phyloP scores from a whole-genome alignment of 2,329 filamentous ascomycete genomes.

The Fusarium nodosum region DNA sequence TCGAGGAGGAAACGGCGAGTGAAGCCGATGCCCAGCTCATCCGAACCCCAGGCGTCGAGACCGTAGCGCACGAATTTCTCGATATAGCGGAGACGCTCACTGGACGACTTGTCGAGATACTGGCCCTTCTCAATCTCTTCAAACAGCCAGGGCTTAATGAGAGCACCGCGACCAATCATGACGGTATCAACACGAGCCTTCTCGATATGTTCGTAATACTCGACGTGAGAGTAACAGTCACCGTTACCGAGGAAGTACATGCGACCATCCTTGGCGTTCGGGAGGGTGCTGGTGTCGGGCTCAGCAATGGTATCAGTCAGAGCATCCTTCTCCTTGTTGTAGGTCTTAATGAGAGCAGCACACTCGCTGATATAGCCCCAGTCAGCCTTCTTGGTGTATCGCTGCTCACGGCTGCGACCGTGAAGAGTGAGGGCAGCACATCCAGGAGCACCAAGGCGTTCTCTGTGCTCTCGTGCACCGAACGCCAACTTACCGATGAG shows the following conservation, averaged over 20 bases:
- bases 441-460: conserved; percentile 80
- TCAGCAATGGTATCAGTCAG: conserved; percentile 83
- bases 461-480: conserved; percentile 79
- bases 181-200: conserved; percentile 89
- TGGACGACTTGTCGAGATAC: conserved; percentile 94
- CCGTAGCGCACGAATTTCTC: conserved; percentile 93
- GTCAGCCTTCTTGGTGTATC: conserved; percentile 92
- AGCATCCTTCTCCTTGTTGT: conserved; percentile 76
- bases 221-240: conserved; percentile 92
- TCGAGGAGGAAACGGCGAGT: conserved; percentile 94
- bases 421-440: conserved; percentile 97
- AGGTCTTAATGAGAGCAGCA: conserved; percentile 82
- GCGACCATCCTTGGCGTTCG: conserved; percentile 74
- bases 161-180: conserved; percentile 95
- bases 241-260: conserved; percentile 97
- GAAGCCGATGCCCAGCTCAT: conserved; percentile 92
- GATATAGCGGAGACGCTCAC: conserved; percentile 85
- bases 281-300: conserved; percentile 79
- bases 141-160: conserved; percentile 99
- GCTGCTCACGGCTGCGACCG: conserved; percentile 91
- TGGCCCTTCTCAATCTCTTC: conserved; percentile 94
- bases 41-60: conserved; percentile 93
- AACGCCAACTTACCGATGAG: conserved; percentile 86
- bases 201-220: conserved; percentile 84
- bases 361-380: conserved; percentile 96